phyloP scores from a whole-genome alignment of 2,329 filamentous ascomycete species.

The Sclerotinia borealis region DNA sequence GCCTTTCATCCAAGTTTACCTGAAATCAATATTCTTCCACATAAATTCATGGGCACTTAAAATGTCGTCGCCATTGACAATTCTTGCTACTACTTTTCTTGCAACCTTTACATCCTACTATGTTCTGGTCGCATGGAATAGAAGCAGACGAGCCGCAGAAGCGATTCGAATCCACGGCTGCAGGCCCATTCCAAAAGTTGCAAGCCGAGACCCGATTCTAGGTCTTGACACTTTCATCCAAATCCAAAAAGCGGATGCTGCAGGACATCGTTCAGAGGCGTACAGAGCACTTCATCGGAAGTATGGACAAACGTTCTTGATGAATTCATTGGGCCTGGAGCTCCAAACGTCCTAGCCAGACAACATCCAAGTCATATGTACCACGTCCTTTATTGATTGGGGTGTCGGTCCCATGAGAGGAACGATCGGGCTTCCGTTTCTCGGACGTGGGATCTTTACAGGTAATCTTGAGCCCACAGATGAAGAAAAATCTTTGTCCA shows the following conservation, averaged over 20 bases:
- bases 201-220: background rate
- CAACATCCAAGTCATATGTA: slow-evolving; percentile 50
- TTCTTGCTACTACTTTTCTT: background rate
- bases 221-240: background rate
- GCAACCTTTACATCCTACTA: background rate
- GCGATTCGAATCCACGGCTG: background rate
- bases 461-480: background rate
- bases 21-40: too few species aligned
- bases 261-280: background rate
- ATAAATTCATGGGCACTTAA: background rate
- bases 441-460: background rate
- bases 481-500: background rate
- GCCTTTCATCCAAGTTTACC: too few species aligned
- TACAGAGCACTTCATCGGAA: background rate
- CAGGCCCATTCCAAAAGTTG: background rate
- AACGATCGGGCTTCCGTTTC: slow-evolving; percentile 31
- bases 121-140: background rate
- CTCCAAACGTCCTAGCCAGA: slow-evolving; percentile 42
- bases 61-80: background rate
- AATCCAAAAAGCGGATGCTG: background rate
- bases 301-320: background rate
- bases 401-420: slow-evolving; percentile 41
- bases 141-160: background rate
- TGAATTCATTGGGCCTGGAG: background rate
- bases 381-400: slow-evolving; percentile 49